These are phyloP conservation scores for Tricladium varicosporioides DNA, from an alignment of 2,329 filamentous ascomycete species.

Conservation along the genomic window DNA sequence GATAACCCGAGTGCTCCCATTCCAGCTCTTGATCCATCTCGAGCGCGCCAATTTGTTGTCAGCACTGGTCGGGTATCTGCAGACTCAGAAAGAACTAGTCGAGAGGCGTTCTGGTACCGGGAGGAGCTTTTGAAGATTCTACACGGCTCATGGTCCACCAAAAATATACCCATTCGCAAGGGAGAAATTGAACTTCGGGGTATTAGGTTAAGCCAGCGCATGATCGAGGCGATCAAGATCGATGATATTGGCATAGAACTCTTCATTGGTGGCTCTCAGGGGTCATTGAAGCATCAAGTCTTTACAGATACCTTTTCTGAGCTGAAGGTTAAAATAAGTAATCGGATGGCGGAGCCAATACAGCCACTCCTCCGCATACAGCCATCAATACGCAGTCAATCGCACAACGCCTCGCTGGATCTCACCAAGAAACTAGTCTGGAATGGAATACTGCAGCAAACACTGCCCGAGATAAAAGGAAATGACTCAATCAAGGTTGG, in stretches of 20 bases:
- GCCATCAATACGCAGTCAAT: conserved; percentile 70
- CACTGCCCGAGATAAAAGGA: conserved; percentile 60
- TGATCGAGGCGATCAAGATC: conserved; percentile 80
- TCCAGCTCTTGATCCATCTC: conserved; percentile 74
- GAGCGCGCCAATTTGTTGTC: conserved; percentile 91
- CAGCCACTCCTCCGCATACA: conserved; percentile 72
- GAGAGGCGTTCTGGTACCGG: conserved; percentile 90
- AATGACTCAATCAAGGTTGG: conserved; percentile 58
- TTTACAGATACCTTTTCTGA: conserved; percentile 64
- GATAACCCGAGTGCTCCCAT: conserved; percentile 75
- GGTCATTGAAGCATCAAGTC: conserved; percentile 28
- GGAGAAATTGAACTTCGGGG: conserved; percentile 76
- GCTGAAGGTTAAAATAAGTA: conserved; percentile 69
- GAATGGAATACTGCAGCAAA: conserved; percentile 80
- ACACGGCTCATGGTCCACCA: conserved; percentile 67
- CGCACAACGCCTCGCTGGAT: conserved; percentile 67
- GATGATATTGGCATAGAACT: conserved; percentile 74
- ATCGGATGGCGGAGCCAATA: conserved; percentile 67
- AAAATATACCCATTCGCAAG: conserved; percentile 47
- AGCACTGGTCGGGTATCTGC: conserved; percentile 76
- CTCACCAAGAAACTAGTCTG: conserved; percentile 79
- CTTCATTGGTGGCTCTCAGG: conserved; percentile 40
- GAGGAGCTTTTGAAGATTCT: conserved; percentile 74
- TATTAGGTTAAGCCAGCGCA: conserved; percentile 69
- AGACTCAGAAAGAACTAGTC: conserved; percentile 71